Conservation (phyloP, 2,329 filamentous ascomycete genomes). For the Aciculosporium take region DNA sequence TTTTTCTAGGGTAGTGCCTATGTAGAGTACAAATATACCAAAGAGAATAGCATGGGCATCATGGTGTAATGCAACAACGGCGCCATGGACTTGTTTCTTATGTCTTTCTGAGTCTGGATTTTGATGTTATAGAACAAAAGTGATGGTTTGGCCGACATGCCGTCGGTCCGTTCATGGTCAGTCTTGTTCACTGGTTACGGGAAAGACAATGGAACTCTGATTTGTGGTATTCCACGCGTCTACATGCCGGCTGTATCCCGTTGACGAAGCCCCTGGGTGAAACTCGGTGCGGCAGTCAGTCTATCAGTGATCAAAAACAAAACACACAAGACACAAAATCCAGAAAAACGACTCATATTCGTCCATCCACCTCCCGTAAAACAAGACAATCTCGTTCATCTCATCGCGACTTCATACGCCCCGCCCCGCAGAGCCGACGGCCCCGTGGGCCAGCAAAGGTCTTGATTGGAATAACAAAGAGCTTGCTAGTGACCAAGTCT, state of each 20-base stretch:
- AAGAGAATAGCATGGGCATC: constrained; percentile 9
- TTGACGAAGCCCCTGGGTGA: neutral
- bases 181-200: neutral
- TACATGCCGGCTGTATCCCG: neutral
- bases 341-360: no score
- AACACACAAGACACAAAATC: no score
- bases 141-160: neutral
- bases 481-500: no score
- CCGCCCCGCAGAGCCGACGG: no score
- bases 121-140: neutral
- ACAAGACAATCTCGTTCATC: no score
- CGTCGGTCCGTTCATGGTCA: neutral
- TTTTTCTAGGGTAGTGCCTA: constrained; percentile 13
- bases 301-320: no score
- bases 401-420: no score
- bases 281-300: no score
- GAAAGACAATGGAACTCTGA: neutral
- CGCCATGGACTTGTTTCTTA: constrained; percentile 12
- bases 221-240: neutral
- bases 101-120: neutral
- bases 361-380: no score
- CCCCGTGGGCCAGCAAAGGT: no score
- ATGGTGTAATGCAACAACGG: constrained; percentile 14
- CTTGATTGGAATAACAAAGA: no score
- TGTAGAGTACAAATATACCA: constrained; percentile 20